Base-by-base conservation (phyloP, 495 filamentous ascomycete genomes). In the Penicillium odoratum region DNA sequence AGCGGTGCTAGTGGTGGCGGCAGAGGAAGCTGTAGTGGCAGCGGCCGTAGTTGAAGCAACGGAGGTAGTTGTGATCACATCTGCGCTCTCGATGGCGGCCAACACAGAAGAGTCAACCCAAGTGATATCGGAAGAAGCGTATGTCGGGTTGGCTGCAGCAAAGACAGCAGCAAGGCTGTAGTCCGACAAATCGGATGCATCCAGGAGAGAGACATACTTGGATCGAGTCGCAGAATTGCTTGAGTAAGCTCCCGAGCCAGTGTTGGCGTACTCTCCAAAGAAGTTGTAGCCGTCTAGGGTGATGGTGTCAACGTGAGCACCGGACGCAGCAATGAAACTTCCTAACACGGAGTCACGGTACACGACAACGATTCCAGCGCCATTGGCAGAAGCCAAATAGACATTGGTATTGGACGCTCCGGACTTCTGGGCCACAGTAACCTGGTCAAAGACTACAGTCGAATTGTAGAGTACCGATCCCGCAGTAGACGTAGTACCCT, bases 71-170 rank as follows among this genome's bases (percentile, higher is more conserved):
- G n/a, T 5, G n/a, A 52, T 29, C 4, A 50, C 56, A 48, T 58
- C 56, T 26, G 45, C 57, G 5, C 51, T 50, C 45, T 54, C 34
- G 15, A 59, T 55, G 5, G 51, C 33, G 4, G 44, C 51, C 43
- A 59, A 40, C 18, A 59, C 44, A 5, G 51, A 59, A 21, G 51
- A 48, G 16, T 59, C 57, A 33, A 59, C 36, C 57, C 57, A 59
- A 10, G 31, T 31, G 36, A 28, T 55, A 34, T 59, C 51, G 7
- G 57, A 48, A 25, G 57, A 54, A n/a, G 51, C 51, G 28, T 59
- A 59, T 25, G 30, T 53, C 7, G 57, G 57, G 34, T 54, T 55
- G 16, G 57, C 57, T 10, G 51, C 51, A 18, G 51, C 57, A 44
- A 59, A 59, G 1, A 59, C 25, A 21, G 51, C 51, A 54, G 26